Conservation (phyloP, 1,284 basidiomycete species). For the Rhodotorula sp. region DNA sequence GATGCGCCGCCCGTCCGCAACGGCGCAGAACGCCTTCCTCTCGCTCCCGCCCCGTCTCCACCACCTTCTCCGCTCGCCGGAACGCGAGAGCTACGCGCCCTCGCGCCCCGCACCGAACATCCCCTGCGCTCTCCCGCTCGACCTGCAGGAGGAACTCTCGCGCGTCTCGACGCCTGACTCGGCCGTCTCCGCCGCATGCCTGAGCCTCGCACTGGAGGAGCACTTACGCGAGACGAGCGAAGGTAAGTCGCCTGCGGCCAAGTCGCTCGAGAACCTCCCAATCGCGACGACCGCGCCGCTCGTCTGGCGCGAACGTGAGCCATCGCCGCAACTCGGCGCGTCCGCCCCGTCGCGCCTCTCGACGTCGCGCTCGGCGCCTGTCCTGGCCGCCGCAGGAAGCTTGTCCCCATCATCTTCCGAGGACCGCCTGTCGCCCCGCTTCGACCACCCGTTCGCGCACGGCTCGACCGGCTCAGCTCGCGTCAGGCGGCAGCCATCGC, state of each 20-base stretch:
- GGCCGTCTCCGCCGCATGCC: conserved; percentile 2
- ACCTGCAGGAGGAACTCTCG: neutral
- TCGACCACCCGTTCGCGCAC: neutral
- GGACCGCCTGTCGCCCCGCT: neutral
- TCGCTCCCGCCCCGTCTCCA: conserved; percentile 37
- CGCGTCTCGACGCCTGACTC: conserved; percentile 7
- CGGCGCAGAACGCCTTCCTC: conserved; percentile 35
- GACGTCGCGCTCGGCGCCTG: neutral
- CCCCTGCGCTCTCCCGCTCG: neutral
- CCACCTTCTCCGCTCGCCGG: conserved; percentile 29
- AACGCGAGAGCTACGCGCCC: neutral
- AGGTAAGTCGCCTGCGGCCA: neutral
- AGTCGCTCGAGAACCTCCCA: neutral
- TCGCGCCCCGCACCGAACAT: conserved; percentile 9
- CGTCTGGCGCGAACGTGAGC: neutral
- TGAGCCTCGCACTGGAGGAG: conserved; percentile 14
- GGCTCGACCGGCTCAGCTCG: neutral
- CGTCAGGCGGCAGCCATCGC: neutral
- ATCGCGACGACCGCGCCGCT: conserved; percentile 1
- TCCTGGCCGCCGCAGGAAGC: neutral
- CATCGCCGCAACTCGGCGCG: neutral
- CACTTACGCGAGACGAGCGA: neutral
- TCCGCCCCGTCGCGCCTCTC: neutral
- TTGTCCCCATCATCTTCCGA: neutral
- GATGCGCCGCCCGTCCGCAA: conserved; percentile 4